phyloP scores from a whole-genome alignment of 2,329 filamentous ascomycete genomes.

The Aspergillus pseudoglaucus region DNA sequence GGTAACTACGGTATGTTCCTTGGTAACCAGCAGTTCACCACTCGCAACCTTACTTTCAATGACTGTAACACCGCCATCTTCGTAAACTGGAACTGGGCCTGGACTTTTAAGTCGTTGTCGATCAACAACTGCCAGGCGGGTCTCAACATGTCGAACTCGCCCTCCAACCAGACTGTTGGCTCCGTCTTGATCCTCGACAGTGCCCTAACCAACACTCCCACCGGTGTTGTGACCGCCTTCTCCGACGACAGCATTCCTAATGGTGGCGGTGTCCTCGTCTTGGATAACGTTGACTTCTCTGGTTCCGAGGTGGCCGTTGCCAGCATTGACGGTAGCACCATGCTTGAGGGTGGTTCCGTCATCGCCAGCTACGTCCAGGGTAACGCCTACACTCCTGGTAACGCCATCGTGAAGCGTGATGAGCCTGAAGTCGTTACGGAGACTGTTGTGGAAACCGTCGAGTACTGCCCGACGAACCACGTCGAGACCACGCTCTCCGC shows the following conservation, averaged over 20 bases:
- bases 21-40: constrained; percentile 83
- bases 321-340: constrained; percentile 46
- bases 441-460: constrained; percentile 23
- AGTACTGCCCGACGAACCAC: constrained; percentile 13
- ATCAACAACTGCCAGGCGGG: constrained; percentile 72
- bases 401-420: constrained; percentile 20
- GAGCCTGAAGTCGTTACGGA: constrained; percentile 15
- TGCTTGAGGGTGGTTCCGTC: constrained; percentile 64
- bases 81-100: constrained; percentile 91
- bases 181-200: constrained; percentile 80
- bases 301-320: constrained; percentile 63
- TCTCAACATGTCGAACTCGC: constrained; percentile 68
- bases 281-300: constrained; percentile 85
- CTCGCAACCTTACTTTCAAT: constrained; percentile 75
- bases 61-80: constrained; percentile 74
- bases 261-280: constrained; percentile 73
- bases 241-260: constrained; percentile 52
- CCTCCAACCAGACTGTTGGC: constrained; percentile 66
- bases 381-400: constrained; percentile 54
- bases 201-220: constrained; percentile 65
- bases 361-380: constrained; percentile 75
- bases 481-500: constrained; percentile 5
- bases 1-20: constrained; percentile 72
- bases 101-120: constrained; percentile 68
- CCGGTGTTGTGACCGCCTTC: constrained; percentile 73